Percentiles rank a stretch among this genome's conserved stretches.
phyloP scores from a whole-genome alignment of 2,329 filamentous ascomycete genomes.

The Anthostomella pinea region DNA sequence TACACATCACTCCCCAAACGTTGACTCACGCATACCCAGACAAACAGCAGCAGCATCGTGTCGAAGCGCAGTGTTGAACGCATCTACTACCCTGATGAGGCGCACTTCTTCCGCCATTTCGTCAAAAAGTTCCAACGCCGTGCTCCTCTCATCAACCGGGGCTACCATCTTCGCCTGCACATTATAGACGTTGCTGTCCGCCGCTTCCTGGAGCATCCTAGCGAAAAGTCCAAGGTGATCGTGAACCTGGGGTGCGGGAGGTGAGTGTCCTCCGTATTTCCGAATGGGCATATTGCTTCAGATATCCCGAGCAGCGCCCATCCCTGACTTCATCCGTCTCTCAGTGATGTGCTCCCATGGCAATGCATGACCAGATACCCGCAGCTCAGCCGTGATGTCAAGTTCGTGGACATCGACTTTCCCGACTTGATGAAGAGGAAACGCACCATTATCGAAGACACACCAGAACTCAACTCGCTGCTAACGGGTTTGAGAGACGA shows the following conservation, averaged over 20 bases:
- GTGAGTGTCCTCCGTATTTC: constrained; percentile 58
- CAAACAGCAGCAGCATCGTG: constrained; percentile 87
- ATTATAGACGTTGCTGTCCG: constrained; percentile 73
- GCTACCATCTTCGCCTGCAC: constrained; percentile 83
- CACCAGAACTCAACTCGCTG: constrained; percentile 54
- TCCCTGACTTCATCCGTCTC: constrained; percentile 5
- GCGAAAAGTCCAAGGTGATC: constrained; percentile 64
- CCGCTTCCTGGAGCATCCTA: constrained; percentile 61
- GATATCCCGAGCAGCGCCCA: not conserved
- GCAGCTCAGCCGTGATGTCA: constrained; percentile 52
- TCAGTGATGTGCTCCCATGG: constrained; percentile 82
- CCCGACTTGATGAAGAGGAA: constrained; percentile 76
- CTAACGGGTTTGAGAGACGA: constrained; percentile 42
- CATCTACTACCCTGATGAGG: constrained; percentile 73
- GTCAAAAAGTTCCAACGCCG: constrained; percentile 79
- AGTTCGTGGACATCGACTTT: constrained; percentile 85
- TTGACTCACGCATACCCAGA: constrained; percentile 44
- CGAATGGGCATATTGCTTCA: no score
- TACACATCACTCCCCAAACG: not conserved
- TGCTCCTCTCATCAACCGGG: constrained; percentile 85
- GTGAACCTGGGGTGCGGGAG: constrained; percentile 88
- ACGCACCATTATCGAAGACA: constrained; percentile 62
- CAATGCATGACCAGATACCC: constrained; percentile 71
- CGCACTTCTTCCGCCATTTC: constrained; percentile 85
- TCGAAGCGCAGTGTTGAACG: constrained; percentile 92